Evolutionary conservation across 306 rosid genomes (phyloP).

Genomic region (Lablab purpureus): DNA sequence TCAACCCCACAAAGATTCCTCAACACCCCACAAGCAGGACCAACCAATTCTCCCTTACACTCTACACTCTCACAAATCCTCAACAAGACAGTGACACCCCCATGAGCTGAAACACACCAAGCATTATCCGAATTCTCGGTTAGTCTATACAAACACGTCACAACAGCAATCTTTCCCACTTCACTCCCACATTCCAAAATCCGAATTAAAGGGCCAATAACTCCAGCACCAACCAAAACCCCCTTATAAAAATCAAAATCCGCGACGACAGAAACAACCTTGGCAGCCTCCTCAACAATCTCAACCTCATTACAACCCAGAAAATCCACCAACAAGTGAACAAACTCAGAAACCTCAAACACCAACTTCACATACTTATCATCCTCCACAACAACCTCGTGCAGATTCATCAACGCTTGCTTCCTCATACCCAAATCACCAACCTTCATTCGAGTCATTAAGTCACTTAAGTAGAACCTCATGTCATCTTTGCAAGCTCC

Average conservation of each 20-base stretch:
- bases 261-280: slow-evolving; percentile 62
- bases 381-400: slow-evolving; percentile 63
- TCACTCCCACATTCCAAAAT: slow-evolving; percentile 77
- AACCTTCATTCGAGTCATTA: slow-evolving; percentile 78
- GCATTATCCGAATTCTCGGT: slow-evolving; percentile 87
- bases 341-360: slow-evolving; percentile 62
- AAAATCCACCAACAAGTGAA: slow-evolving; percentile 59
- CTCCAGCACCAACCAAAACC: slow-evolving; percentile 63
- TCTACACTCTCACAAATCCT: slow-evolving; percentile 63
- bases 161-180: slow-evolving; percentile 59
- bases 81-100: slow-evolving; percentile 79
- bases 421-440: slow-evolving; percentile 76
- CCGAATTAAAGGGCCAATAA: slow-evolving; percentile 70
- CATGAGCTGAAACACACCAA: slow-evolving; percentile 93
- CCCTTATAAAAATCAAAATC: slow-evolving; percentile 65
- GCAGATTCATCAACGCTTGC: slow-evolving; percentile 64
- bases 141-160: slow-evolving; percentile 66
- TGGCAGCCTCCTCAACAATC: slow-evolving; percentile 67
- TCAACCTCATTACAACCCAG: slow-evolving; percentile 67
- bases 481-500: slow-evolving; percentile 87
- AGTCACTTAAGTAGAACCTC: slow-evolving; percentile 80
- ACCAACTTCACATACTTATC: slow-evolving; percentile 75
- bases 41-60: slow-evolving; percentile 60
- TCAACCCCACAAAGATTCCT: slow-evolving; percentile 76
- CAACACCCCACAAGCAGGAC: slow-evolving; percentile 76